phyloP scores from a whole-genome alignment of 495 filamentous ascomycete genomes.

The Podospora pseudoanserina region DNA sequence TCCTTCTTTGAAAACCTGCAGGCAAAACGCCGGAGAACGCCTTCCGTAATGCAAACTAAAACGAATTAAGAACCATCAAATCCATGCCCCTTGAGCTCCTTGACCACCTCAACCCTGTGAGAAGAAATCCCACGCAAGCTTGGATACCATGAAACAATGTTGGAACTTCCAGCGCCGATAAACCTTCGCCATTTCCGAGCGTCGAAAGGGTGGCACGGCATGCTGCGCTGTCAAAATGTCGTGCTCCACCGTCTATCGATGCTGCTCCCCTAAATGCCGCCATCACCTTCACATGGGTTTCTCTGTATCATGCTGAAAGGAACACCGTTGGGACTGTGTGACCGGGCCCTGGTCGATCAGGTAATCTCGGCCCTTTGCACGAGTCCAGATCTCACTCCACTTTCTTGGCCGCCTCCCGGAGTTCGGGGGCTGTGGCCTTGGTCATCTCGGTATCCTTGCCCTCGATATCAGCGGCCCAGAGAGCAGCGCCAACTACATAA shows the following conservation, averaged over 20 bases:
- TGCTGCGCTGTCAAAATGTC: constrained; percentile 30
- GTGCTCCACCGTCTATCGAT: constrained; percentile 23
- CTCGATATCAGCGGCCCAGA: constrained; percentile 94
- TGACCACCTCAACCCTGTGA: not conserved
- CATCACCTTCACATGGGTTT: constrained; percentile 12
- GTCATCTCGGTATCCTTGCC: constrained; percentile 48
- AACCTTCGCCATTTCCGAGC: not conserved
- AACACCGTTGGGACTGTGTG: constrained; percentile 8
- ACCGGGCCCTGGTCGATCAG: constrained; percentile 20
- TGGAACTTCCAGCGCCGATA: not conserved
- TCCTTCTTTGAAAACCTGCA: not conserved
- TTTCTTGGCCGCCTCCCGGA: constrained; percentile 55
- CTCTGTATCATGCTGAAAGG: not conserved
- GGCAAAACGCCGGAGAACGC: not conserved
- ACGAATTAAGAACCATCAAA: not conserved
- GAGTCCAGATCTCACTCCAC: constrained; percentile 41
- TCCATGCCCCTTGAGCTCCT: not conserved
- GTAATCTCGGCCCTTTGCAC: constrained; percentile 28
- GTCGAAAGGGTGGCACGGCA: constrained; percentile 18
- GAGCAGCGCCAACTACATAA: constrained; percentile 67
- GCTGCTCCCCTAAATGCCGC: constrained; percentile 13
- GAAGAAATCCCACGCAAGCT: not conserved
- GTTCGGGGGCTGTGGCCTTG: constrained; percentile 48
- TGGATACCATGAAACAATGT: not conserved
- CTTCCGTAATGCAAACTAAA: not conserved